Evolutionary conservation across 1,284 basidiomycete genomes (phyloP), one percentile per base, ranked within the genome.

Genomic region (Ceratobasidium sp.): DNA sequence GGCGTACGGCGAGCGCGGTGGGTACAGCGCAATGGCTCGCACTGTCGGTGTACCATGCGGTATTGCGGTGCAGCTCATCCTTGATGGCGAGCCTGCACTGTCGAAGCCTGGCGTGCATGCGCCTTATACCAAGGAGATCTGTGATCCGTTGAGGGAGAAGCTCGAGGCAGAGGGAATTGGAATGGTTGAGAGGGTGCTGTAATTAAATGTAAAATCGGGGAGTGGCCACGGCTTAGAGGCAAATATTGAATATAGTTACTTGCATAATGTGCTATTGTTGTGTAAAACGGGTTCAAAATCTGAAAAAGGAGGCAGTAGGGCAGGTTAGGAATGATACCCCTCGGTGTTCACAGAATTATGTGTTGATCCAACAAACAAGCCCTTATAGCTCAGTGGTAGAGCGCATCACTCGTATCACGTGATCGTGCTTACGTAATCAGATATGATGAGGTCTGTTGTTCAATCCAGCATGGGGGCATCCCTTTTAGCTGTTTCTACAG

Each of bases 11-110:
- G 83, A 86, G 48, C 91, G 92, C 22, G 84, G 84, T 75, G 96
- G 96, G 1, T 88, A 93, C 79, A 94, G 93, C 39, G 95, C 95
- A n/a, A 99, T 99, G 97, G 95, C 96, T 49, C 83, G 88, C 53
- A 90, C 91, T 51, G 96, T 98, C 66, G 97, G 97, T 78, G 83
- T 98, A 14, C 97, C 97, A 2, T 98, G 95, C 81, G 97, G 95
- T 79, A 92, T 98, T 79, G 96, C 97, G 11, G 90, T 90, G 14
- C 93, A 95, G 84, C 85, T 95, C 76, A 87, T 96, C 34, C 84
- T 93, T 39, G 85, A 87, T 78, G 86, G 95, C 77, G 68, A 71
- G 29, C 54, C 68, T 37, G 88, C 89, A 66, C 84, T 98, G 80
- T 89, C 85, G 79, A 88, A 87, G 74, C 88, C 91, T 11, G 96